Evolutionary conservation across 768 basidiomycete species (phyloP).

Genomic region (Mycena sanguinolenta): DNA sequence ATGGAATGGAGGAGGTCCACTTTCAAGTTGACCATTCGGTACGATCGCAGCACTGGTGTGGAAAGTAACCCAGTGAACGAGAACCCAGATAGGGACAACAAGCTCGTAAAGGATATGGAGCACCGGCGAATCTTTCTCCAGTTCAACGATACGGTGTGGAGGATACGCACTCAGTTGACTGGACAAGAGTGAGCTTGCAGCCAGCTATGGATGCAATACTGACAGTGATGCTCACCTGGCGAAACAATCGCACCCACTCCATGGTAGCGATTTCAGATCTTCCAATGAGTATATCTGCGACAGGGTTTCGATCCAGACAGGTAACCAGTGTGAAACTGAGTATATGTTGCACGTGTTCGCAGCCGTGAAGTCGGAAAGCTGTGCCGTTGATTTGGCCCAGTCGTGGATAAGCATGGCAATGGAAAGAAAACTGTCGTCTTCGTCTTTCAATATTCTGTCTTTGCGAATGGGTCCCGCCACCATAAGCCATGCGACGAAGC

Average conservation of each 20-base stretch:
- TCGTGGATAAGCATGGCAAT: not conserved
- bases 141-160: not conserved
- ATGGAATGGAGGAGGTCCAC: not conserved
- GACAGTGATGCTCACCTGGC: not conserved
- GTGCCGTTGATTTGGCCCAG: not conserved
- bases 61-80: constrained; percentile 23
- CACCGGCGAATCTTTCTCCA: not conserved
- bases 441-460: not conserved
- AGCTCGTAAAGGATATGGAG: constrained; percentile 1
- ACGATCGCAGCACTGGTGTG: no score
- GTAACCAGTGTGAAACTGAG: not conserved
- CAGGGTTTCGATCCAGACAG: constrained; percentile 19
- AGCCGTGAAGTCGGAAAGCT: not conserved
- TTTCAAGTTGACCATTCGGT: no score
- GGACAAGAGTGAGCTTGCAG: no score
- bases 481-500: constrained; percentile 18
- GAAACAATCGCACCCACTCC: not conserved
- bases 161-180: not conserved
- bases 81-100: constrained; percentile 14
- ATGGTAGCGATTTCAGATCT: no score
- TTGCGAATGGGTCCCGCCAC: not conserved
- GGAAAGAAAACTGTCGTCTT: no score
- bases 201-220: no score
- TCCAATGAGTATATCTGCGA: not conserved
- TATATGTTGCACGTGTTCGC: not conserved